Evolutionary conservation across 768 basidiomycete species (phyloP), one percentile per base, ranked within the genome.

Genomic region (Lentinula aciculospora): DNA sequence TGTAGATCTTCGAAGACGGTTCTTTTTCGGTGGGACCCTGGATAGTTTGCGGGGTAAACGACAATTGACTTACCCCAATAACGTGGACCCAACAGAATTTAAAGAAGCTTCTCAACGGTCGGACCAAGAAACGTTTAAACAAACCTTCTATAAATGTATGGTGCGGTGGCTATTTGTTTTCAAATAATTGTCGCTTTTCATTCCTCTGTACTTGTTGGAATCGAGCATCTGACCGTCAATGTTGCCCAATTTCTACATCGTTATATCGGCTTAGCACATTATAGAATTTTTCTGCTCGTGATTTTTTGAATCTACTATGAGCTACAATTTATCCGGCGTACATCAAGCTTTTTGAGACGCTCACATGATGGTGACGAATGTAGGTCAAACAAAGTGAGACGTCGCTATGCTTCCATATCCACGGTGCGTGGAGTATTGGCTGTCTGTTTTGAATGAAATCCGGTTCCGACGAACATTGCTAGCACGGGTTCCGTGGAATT

Each of bases 11-110:
- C 37, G 50, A 10, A 21, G 19, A 45, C 59, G 59, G 59, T 50
- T 46, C 37, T 60, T 60, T 50, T 60, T 60, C 59, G 59, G 59
- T 31, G 42, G 48, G 46, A 57, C 40, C 59, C 5, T 60, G 59
- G 59, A 56, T 42, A 27, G 44, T 57, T 27, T 25, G 47, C 56
- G 59, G 59, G 40, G 48, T 50, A 31, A 54, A 37, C 29, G 37
- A 23, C 53, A 54, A 39, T 42, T 39, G 17, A 53, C 50, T 34
- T 53, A 36, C 36, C 50, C 50, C 50, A 37, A n/a, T 23, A 44
- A 44, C 42, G 21, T 44, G 42, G 19, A 21, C 42, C 42, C 42
- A 44, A 44, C 42, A 25, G 32, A 34, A 34, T 9, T 9, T n/a
- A 13, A 9, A 34, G 2, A 34, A 23, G 19, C 42, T 44, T 44